Base-by-base conservation (phyloP, 2,329 filamentous ascomycete genomes). In the Pseudopyrenochaeta lycopersici region DNA sequence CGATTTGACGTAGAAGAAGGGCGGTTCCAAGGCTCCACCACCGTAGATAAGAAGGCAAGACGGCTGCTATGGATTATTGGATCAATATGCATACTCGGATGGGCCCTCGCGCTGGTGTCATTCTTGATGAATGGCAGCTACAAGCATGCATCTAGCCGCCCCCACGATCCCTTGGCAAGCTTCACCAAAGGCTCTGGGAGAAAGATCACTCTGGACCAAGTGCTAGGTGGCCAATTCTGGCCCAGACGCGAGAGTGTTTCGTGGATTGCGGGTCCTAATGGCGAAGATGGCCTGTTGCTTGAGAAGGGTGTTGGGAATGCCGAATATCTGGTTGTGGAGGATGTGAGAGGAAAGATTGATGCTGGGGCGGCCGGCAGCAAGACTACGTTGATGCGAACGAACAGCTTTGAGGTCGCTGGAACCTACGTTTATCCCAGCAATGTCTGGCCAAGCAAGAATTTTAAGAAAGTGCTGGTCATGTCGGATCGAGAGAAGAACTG, bases 381-480 rank as follows among this genome's bases (percentile, higher is more conserved):
- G 48, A 88, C 83, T 60, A 90, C 88, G 0, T 79, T 99, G 66
- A 96, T 99, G 87, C 85, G 91, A 75, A 74, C 84, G 11, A 71
- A 79, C 0, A 76, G 71, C 36, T 92, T 99, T 66, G 72, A 79
- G 15, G 88, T 88, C 50, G 81, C 81, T 7, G 85, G 81, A 10
- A 74, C 81, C 45, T 75, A 75, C 14, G 79, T 91, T 61, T 73
- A 68, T n/a, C 88, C 90, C 0, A 76, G 76, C 12, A 82, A 84
- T 63, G 85, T 87, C 2, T 88, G 85, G 81, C 92, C 95, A 2
- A 97, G 92, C 70, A 86, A 88, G 23, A 86, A 98, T 73, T 82
- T 97, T 74, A 91, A 88, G 67, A 94, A 91, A 73, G 92, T 99
- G 2, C 83, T 99, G 46, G 79, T 97, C n/a, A 84, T 88, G 44